Evolutionary conservation across 73 alveolate genomes (phyloP).

Genomic region (Paramecium octaurelia): DNA sequence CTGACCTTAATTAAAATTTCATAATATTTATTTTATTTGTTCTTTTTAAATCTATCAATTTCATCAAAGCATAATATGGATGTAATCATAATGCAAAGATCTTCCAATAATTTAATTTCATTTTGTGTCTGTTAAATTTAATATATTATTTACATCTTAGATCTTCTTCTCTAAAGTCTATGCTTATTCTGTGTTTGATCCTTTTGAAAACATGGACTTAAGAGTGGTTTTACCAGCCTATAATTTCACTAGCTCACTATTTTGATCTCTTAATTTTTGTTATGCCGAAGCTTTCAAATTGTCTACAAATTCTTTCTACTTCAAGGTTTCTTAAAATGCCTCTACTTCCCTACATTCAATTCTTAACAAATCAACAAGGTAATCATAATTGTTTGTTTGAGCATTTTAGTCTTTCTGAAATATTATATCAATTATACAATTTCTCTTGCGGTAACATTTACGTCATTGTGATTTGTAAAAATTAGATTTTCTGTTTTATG

Average conservation of each 20-base stretch:
- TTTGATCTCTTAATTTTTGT: conserved; percentile 38
- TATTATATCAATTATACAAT: not conserved
- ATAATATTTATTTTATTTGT: conserved; percentile 59
- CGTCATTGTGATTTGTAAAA: conserved; percentile 39
- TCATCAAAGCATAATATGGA: conserved; percentile 43
- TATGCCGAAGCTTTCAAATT: not conserved
- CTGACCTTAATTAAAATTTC: conserved; percentile 44
- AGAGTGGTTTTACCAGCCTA: conserved; percentile 60
- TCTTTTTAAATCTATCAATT: conserved; percentile 53
- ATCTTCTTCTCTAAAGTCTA: conserved; percentile 34
- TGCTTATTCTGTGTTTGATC: conserved; percentile 53
- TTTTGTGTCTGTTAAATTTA: conserved; percentile 4
- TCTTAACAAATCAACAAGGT: conserved; percentile 45
- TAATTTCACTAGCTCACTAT: conserved; percentile 45
- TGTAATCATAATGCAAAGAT: conserved; percentile 28
- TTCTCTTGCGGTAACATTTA: conserved; percentile 40
- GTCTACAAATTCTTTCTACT: conserved; percentile 37
- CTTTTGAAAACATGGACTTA: conserved; percentile 58
- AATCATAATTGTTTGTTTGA: conserved; percentile 29
- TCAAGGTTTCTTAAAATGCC: conserved; percentile 47
- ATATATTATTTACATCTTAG: not conserved
- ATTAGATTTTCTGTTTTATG: conserved; percentile 26
- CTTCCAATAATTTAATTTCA: conserved; percentile 25
- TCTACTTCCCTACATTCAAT: conserved; percentile 63
- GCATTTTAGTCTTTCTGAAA: conserved; percentile 21